phyloP scores from a whole-genome alignment of 352 stramenopile species.

The Globisporangium rhizosaccharum region DNA sequence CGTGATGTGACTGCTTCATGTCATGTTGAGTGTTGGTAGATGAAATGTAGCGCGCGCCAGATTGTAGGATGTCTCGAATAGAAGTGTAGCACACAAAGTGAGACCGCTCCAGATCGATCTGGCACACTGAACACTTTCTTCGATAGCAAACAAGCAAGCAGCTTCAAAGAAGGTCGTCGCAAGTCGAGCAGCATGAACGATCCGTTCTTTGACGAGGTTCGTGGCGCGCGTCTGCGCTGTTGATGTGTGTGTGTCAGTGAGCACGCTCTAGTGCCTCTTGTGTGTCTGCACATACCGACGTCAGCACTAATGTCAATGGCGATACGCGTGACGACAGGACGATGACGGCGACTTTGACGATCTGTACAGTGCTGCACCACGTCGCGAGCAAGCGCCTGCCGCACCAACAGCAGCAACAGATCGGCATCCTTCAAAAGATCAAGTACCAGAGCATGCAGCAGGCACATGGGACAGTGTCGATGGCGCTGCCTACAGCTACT shows the following conservation, averaged over 20 bases:
- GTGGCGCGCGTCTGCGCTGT: not conserved
- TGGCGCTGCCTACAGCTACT: slow-evolving; percentile 9
- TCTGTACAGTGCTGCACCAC: slow-evolving; percentile 51
- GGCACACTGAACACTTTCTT: no score
- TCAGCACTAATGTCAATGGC: not conserved
- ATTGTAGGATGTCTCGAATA: no score
- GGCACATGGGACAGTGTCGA: slow-evolving; percentile 1
- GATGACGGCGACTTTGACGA: slow-evolving; percentile 77
- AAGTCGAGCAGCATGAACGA: slow-evolving; percentile 19
- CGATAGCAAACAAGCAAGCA: no score
- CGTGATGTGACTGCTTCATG: no score
- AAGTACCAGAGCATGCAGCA: not conserved
- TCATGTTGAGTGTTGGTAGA: no score
- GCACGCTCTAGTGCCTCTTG: not conserved
- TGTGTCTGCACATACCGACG: no score
- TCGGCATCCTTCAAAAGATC: not conserved
- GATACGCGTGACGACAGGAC: slow-evolving; percentile 17
- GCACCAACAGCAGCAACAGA: not conserved
- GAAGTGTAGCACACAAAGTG: no score
- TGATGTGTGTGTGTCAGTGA: not conserved
- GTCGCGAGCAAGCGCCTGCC: slow-evolving; percentile 7
- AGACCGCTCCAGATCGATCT: no score
- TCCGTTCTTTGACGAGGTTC: slow-evolving; percentile 47
- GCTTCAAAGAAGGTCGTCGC: no score
- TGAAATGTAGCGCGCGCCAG: no score